Evolutionary conservation across 2,329 filamentous ascomycete species (phyloP), one percentile per base, ranked within the genome.

Genomic region (Beauveria sp.): DNA sequence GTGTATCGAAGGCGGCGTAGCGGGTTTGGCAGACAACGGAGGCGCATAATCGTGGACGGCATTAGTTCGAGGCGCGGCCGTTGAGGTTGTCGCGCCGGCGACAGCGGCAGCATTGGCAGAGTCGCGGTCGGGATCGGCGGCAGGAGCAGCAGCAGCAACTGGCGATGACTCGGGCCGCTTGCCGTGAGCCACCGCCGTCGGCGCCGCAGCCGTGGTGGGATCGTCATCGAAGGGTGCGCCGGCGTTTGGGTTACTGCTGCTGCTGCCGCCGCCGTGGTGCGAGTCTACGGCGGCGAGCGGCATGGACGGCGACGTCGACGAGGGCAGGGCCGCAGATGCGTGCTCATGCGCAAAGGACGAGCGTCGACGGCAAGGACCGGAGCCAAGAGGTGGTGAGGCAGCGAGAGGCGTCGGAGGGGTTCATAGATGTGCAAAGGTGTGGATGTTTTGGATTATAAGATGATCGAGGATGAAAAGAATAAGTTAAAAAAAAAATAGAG

Each of bases 21-120:
- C 56, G 16, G 56, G 56, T 30, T 43, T 58, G 46, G 46, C 22
- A 16, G 22, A 73, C 73, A 69, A 70, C 67, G 69, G 68, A 69
- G 78, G 75, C 75, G 79, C 42, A 55, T 40, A 45, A 24, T 49
- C 30, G 26, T 16, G 28, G 20, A 49, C 46, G 50, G 53, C 51
- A 50, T 34, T 57, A 30, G 42, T 10, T 28, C 69, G 66, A 61
- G 67, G 63, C 52, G 67, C 65, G 52, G 43, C 45, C 22, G 59
- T 28, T 24, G 51, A 56, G 22, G 56, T 18, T 9, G 34, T 58
- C 46, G 30, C 55, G 22, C 30, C 22, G n/a, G 57, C 47, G 38
- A 14, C 47, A 30, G 47, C 12, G 22, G 55, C 55, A 38, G 49
- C 16, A 38, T 20, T 34, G 30, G 47, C 26, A 28, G 57, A 6